Conservation (phyloP, 129 eudicot species). For the Helichrysum umbraculigerum region DNA sequence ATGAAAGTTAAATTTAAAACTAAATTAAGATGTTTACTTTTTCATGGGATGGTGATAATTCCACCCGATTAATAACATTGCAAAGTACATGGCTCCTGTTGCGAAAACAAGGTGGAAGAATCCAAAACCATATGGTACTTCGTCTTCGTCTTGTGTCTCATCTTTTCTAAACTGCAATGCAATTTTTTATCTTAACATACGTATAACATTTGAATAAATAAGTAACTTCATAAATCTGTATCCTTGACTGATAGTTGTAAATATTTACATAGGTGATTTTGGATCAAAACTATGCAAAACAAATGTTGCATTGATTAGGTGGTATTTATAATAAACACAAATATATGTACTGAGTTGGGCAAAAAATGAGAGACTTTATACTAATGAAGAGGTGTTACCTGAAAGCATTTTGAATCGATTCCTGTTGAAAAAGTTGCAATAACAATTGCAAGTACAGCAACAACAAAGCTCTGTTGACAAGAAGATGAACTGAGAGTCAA, state of each 20-base stretch:
- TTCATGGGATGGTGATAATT: conserved; percentile 69
- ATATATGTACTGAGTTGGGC: neutral
- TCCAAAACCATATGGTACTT: conserved; percentile 80
- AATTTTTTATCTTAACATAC: neutral
- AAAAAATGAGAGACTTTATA: neutral
- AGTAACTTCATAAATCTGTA: neutral
- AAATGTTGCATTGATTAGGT: neutral
- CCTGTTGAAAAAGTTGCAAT: conserved; percentile 90
- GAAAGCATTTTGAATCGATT: conserved; percentile 81
- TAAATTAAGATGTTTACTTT: conserved; percentile 37
- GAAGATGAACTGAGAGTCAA: conserved; percentile 26
- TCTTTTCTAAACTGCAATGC: conserved; percentile 65
- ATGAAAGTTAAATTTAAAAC: too few relatives aligned
- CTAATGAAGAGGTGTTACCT: conserved; percentile 41
- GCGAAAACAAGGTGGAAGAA: conserved; percentile 90
- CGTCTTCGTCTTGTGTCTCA: conserved; percentile 58
- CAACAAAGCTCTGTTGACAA: conserved; percentile 67
- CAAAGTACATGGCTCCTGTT: conserved; percentile 91
- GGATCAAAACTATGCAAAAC: neutral
- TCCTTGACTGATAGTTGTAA: neutral
- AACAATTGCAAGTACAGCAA: conserved; percentile 77
- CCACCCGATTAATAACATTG: conserved; percentile 86
- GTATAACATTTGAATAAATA: neutral
- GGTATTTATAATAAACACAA: neutral
- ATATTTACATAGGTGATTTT: neutral